Conservation (phyloP, 2,329 filamentous ascomycete genomes). For the Stagonosporopsis cucurbitacearum region DNA sequence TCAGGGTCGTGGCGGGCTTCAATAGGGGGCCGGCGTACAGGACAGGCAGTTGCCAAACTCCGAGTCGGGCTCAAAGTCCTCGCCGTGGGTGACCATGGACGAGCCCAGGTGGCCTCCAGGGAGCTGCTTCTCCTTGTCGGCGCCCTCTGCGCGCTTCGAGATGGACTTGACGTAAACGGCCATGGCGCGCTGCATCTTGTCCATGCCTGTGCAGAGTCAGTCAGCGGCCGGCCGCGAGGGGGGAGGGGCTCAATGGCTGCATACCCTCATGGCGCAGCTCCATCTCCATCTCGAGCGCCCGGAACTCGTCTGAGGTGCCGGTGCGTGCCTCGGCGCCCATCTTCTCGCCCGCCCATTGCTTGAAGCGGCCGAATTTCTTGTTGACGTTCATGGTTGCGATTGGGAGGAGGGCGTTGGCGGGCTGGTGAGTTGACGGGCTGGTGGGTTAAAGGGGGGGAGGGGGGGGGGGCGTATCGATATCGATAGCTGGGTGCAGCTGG, state of each 20-base stretch:
- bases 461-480: neutral
- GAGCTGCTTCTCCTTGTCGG: constrained; percentile 86
- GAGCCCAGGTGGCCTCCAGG: constrained; percentile 81
- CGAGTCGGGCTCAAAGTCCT: constrained; percentile 89
- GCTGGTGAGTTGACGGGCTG: constrained; percentile 21
- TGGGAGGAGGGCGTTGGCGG: constrained; percentile 13
- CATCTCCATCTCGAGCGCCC: constrained; percentile 89
- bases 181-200: constrained; percentile 86
- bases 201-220: constrained; percentile 70
- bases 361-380: constrained; percentile 94
- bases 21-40: constrained; percentile 55
- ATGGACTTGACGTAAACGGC: constrained; percentile 86
- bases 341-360: constrained; percentile 97
- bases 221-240: constrained; percentile 9
- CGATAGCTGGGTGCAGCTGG: neutral
- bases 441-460: constrained; percentile 17
- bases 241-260: constrained; percentile 11
- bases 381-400: constrained; percentile 64
- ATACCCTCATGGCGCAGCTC: constrained; percentile 83
- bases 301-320: constrained; percentile 87
- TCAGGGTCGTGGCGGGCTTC: neutral
- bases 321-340: constrained; percentile 94
- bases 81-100: constrained; percentile 86
- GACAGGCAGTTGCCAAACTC: constrained; percentile 89
- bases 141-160: constrained; percentile 80